phyloP scores from a whole-genome alignment of 495 filamentous ascomycete genomes.

The Penicillium paradoxum region DNA sequence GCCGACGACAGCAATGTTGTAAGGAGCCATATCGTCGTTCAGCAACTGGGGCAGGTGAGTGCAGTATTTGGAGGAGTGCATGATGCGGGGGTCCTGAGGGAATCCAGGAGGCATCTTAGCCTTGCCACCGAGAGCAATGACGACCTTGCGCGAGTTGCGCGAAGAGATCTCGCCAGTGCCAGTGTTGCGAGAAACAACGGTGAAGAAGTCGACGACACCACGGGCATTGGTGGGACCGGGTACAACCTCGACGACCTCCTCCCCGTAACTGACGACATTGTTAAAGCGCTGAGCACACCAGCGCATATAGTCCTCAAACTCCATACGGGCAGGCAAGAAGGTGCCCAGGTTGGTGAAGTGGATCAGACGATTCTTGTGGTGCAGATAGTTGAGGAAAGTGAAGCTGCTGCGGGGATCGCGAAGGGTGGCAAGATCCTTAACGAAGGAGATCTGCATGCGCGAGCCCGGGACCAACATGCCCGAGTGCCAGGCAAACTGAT shows the following conservation, averaged over 20 bases:
- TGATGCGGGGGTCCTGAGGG: slow-evolving; percentile 60
- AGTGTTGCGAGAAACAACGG: slow-evolving; percentile 49
- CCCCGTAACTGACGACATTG: slow-evolving; percentile 70
- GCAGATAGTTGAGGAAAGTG: slow-evolving; percentile 93
- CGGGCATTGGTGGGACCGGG: slow-evolving; percentile 34
- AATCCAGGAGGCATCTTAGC: slow-evolving; percentile 69
- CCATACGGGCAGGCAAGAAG: slow-evolving; percentile 77
- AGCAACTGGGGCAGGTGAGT: slow-evolving; percentile 56
- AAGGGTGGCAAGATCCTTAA: slow-evolving; percentile 91
- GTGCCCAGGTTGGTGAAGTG: slow-evolving; percentile 87
- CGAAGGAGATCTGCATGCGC: slow-evolving; percentile 96
- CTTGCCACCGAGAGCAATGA: slow-evolving; percentile 79
- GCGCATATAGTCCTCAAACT: slow-evolving; percentile 91
- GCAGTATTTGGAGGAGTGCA: slow-evolving; percentile 89
- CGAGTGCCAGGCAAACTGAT: slow-evolving; percentile 81
- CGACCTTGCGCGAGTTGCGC: slow-evolving; percentile 68
- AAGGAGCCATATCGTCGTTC: slow-evolving; percentile 49
- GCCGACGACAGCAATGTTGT: slow-evolving; percentile 78
- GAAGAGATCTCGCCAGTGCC: slow-evolving; percentile 47
- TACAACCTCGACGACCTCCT: slow-evolving; percentile 60
- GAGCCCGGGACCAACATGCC: slow-evolving; percentile 92
- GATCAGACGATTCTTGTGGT: slow-evolving; percentile 70
- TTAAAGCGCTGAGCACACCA: slow-evolving; percentile 86
- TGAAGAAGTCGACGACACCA: slow-evolving; percentile 48
- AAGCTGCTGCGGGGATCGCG: slow-evolving; percentile 85